These are phyloP conservation scores for Colletotrichum sp. DNA, from an alignment of 2,329 filamentous ascomycete genomes.

Conservation along the genomic window DNA sequence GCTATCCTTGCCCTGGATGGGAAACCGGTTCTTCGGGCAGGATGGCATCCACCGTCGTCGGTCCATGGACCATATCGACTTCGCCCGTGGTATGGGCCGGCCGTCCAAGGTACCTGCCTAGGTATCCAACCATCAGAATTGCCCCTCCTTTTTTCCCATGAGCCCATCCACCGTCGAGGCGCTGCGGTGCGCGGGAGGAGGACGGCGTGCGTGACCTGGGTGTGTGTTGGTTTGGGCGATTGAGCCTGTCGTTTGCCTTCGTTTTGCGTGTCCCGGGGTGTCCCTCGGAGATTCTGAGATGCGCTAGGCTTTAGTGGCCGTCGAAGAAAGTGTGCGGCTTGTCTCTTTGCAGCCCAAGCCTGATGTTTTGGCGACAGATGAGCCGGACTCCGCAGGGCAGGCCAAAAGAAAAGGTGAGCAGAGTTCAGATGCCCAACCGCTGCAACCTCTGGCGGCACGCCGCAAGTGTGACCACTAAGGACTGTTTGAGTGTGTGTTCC, in stretches of 20 bases:
- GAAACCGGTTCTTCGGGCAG: constrained; percentile 20
- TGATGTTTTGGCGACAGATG: not conserved
- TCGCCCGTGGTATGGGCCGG: not conserved
- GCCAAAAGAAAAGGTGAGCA: not conserved
- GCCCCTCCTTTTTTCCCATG: no score
- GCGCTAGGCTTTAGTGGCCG: constrained; percentile 10
- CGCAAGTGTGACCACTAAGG: not conserved
- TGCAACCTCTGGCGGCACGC: not conserved
- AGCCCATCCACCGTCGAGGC: not conserved
- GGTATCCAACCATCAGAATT: no score
- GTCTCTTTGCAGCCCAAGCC: not conserved
- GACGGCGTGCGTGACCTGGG: not conserved
- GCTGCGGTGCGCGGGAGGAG: not conserved
- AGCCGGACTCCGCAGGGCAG: not conserved
- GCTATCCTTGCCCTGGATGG: constrained; percentile 5
- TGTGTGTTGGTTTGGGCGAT: not conserved
- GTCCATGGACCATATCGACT: not conserved
- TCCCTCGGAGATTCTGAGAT: constrained; percentile 15
- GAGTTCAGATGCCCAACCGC: constrained; percentile 8
- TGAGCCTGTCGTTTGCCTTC: not conserved
- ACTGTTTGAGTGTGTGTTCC: not conserved
- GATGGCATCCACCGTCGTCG: constrained; percentile 9
- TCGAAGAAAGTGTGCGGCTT: constrained; percentile 7
- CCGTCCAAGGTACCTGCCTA: not conserved
- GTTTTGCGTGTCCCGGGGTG: constrained; percentile 11